These are phyloP conservation scores for Galeopsis tetrahit DNA, from an alignment of 257 asterid genomes.

Conservation along the genomic window DNA sequence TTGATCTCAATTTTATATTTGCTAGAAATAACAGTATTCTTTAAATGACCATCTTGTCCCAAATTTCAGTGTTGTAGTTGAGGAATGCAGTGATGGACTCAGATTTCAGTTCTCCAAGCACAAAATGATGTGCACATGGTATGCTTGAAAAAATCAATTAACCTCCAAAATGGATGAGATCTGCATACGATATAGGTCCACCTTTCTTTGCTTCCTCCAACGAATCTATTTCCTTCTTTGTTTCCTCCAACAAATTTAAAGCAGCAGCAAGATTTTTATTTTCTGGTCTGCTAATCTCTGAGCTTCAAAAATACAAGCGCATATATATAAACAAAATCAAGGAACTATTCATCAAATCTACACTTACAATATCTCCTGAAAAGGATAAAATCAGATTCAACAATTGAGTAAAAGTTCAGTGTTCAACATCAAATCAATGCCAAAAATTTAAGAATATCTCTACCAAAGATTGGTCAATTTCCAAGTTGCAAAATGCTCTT, in stretches of 20 bases:
- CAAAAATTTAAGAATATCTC: neutral
- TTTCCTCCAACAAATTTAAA: conserved; percentile 70
- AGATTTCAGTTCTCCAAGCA: conserved; percentile 26
- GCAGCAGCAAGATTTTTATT: conserved; percentile 78
- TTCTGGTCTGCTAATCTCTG: conserved; percentile 97
- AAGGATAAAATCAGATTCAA: conserved; percentile 15
- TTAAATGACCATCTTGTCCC: neutral
- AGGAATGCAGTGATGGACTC: conserved; percentile 11
- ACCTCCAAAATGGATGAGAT: conserved; percentile 91
- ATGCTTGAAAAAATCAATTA: conserved; percentile 22
- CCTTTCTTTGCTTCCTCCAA: conserved; percentile 52
- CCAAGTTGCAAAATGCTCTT: conserved; percentile 16
- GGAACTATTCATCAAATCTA: conserved; percentile 17
- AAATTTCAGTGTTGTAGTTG: neutral
- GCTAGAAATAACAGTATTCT: conserved; percentile 1
- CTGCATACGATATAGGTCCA: conserved; percentile 89
- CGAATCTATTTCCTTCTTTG: conserved; percentile 84
- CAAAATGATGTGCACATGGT: conserved; percentile 13
- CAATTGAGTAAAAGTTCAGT: neutral
- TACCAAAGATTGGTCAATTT: neutral
- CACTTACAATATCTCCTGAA: conserved; percentile 7
- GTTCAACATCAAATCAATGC: conserved; percentile 7
- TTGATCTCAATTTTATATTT: conserved; percentile 11
- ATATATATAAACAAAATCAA: conserved; percentile 31
- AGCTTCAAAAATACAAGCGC: conserved; percentile 70